Conservation (phyloP, 352 stramenopile species). For the Globisporangium uncinulatum region DNA sequence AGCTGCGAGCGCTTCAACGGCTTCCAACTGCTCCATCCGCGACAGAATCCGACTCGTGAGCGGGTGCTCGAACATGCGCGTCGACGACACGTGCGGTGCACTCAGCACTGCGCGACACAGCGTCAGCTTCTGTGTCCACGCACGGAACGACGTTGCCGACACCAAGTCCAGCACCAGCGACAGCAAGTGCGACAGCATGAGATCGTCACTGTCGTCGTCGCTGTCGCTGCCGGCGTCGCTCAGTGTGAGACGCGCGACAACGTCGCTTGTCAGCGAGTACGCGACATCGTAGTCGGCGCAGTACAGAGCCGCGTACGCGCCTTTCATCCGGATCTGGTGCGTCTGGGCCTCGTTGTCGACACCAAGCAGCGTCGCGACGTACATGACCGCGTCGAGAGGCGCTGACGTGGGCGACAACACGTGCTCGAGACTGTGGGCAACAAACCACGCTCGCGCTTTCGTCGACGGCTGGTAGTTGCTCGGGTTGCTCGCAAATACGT, state of each 20-base stretch:
- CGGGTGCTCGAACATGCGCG: slow-evolving; percentile 36
- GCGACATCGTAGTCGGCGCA: slow-evolving; percentile 62
- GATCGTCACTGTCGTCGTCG: slow-evolving; percentile 8
- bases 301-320: slow-evolving; percentile 60
- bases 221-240: not conserved
- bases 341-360: slow-evolving; percentile 26
- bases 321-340: slow-evolving; percentile 53
- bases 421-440: slow-evolving; percentile 11
- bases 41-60: slow-evolving; percentile 43
- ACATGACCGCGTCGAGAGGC: slow-evolving; percentile 41
- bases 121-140: slow-evolving; percentile 50
- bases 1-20: slow-evolving; percentile 38
- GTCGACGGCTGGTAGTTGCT: slow-evolving; percentile 52
- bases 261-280: slow-evolving; percentile 35
- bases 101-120: slow-evolving; percentile 37
- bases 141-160: slow-evolving; percentile 51
- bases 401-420: slow-evolving; percentile 2
- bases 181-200: slow-evolving; percentile 39
- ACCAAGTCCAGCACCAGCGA: slow-evolving; percentile 66
- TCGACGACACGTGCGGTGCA: slow-evolving; percentile 10
- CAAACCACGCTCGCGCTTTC: slow-evolving; percentile 40
- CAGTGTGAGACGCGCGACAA: slow-evolving; percentile 21
- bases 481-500: slow-evolving; percentile 60
- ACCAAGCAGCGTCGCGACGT: slow-evolving; percentile 42
- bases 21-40: slow-evolving; percentile 47